Evolutionary conservation across 2,329 filamentous ascomycete genomes (phyloP).

Genomic region (Leptodontidium sp.): DNA sequence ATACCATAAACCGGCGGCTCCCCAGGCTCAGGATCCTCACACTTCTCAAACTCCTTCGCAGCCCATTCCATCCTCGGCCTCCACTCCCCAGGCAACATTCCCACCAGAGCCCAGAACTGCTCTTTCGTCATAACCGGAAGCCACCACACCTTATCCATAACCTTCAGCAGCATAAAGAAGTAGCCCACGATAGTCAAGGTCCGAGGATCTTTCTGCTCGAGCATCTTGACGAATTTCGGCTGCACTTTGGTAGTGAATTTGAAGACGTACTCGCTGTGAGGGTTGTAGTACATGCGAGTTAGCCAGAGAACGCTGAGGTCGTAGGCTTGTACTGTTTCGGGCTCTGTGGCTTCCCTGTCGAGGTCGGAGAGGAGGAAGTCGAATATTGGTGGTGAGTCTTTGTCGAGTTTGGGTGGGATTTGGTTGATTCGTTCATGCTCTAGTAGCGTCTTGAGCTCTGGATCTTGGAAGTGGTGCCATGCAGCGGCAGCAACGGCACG

Average conservation of each 20-base stretch:
- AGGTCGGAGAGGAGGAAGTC: slow-evolving; percentile 48
- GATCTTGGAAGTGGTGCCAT: slow-evolving; percentile 67
- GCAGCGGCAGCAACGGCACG: slow-evolving; percentile 67
- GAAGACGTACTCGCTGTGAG: slow-evolving; percentile 62
- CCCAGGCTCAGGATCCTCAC: not conserved
- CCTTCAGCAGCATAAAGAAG: slow-evolving; percentile 72
- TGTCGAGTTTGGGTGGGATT: not conserved
- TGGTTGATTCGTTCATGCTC: slow-evolving; percentile 19
- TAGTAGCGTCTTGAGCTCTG: slow-evolving; percentile 45
- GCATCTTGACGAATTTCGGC: slow-evolving; percentile 64
- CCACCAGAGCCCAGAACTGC: slow-evolving; percentile 62
- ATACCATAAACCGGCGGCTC: slow-evolving; percentile 4
- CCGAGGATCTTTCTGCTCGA: slow-evolving; percentile 65
- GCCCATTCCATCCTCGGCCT: slow-evolving; percentile 37
- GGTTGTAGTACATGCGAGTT: slow-evolving; percentile 67
- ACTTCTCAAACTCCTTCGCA: slow-evolving; percentile 25
- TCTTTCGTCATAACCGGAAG: slow-evolving; percentile 68
- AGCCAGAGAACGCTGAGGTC: slow-evolving; percentile 66
- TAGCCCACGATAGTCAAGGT: slow-evolving; percentile 70
- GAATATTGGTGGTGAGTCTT: slow-evolving; percentile 25
- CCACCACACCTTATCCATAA: slow-evolving; percentile 72
- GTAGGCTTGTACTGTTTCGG: slow-evolving; percentile 60
- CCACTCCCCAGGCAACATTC: slow-evolving; percentile 35
- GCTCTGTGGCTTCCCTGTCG: slow-evolving; percentile 22
- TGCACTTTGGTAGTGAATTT: slow-evolving; percentile 70